Conservation (phyloP, 2,329 filamentous ascomycete genomes). For the Colletotrichum sp. region DNA sequence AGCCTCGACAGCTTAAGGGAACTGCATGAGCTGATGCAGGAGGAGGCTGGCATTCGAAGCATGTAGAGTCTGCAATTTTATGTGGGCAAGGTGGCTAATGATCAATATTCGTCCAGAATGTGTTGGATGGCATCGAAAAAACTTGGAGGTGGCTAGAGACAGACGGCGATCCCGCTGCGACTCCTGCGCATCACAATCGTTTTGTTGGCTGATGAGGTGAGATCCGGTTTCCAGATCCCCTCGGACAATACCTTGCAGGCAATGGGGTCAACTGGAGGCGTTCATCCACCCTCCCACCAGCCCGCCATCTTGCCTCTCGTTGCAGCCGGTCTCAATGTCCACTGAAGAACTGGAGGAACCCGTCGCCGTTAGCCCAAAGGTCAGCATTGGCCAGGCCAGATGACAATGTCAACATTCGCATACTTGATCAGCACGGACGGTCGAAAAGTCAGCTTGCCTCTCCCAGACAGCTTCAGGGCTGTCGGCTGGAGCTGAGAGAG, state of each 20-base stretch:
- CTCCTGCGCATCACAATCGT: conserved; percentile 12
- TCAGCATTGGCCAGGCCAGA: not conserved
- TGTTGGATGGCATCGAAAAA: not conserved
- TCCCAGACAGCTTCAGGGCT: not conserved
- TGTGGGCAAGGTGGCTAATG: not conserved
- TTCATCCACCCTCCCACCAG: not conserved
- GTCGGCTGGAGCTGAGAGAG: not conserved
- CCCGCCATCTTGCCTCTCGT: not conserved
- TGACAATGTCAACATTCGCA: not conserved
- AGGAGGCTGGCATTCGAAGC: conserved; percentile 1
- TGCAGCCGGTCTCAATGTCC: not conserved
- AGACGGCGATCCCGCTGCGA: not conserved
- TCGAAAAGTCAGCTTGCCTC: not conserved
- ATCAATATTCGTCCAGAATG: not conserved
- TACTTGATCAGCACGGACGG: not conserved
- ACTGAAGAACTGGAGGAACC: conserved; percentile 7
- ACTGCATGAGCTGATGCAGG: not conserved
- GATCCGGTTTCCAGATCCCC: not conserved
- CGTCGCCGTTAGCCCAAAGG: not conserved
- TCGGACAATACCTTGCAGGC: not conserved
- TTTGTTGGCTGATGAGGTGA: conserved; percentile 3
- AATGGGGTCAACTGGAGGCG: not conserved
- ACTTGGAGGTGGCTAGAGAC: not conserved
- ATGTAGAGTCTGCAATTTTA: not conserved
- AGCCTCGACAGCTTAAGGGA: not conserved